Percentiles rank a stretch among this genome's conserved stretches.
These are phyloP conservation scores for Rhodofomes roseus DNA, from an alignment of 1,284 basidiomycete genomes.

Conservation along the genomic window DNA sequence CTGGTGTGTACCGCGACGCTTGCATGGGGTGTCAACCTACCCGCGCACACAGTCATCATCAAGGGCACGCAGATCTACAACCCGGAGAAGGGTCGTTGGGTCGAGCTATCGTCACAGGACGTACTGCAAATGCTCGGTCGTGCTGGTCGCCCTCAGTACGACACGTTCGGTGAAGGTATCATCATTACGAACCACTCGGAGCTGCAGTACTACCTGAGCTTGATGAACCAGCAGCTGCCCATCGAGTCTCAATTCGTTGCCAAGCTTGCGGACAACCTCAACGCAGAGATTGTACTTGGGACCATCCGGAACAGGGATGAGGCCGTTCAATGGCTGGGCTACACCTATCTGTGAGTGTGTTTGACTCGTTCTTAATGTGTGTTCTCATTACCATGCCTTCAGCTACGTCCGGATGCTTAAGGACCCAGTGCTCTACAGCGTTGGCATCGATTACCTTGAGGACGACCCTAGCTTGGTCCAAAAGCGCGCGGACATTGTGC, in stretches of 20 bases:
- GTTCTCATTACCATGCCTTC: neutral
- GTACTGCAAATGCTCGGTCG: slow-evolving; percentile 99
- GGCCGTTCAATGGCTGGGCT: slow-evolving; percentile 96
- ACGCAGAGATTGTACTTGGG: slow-evolving; percentile 96
- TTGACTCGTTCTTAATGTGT: neutral
- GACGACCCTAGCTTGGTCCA: slow-evolving; percentile 85
- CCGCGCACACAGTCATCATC: slow-evolving; percentile 98
- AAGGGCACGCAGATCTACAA: slow-evolving; percentile 99
- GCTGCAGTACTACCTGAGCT: slow-evolving; percentile 93
- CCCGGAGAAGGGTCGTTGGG: slow-evolving; percentile 97
- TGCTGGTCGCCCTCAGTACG: slow-evolving; percentile 96
- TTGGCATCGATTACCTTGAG: slow-evolving; percentile 89
- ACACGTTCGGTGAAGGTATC: slow-evolving; percentile 96
- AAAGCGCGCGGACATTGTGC: slow-evolving; percentile 92
- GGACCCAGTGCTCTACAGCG: slow-evolving; percentile 85
- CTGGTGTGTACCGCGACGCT: slow-evolving; percentile 97
- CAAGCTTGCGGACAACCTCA: slow-evolving; percentile 93
- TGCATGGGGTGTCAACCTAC: slow-evolving; percentile 99
- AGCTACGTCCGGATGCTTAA: slow-evolving; percentile 97
- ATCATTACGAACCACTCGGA: slow-evolving; percentile 99
- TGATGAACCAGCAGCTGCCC: slow-evolving; percentile 94
- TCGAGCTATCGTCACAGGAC: slow-evolving; percentile 94
- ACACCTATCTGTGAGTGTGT: slow-evolving; percentile 81
- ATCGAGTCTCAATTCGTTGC: slow-evolving; percentile 96
- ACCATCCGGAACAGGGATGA: slow-evolving; percentile 95